phyloP scores from a whole-genome alignment of 805 yeast species.

The Metschnikowia matae region DNA sequence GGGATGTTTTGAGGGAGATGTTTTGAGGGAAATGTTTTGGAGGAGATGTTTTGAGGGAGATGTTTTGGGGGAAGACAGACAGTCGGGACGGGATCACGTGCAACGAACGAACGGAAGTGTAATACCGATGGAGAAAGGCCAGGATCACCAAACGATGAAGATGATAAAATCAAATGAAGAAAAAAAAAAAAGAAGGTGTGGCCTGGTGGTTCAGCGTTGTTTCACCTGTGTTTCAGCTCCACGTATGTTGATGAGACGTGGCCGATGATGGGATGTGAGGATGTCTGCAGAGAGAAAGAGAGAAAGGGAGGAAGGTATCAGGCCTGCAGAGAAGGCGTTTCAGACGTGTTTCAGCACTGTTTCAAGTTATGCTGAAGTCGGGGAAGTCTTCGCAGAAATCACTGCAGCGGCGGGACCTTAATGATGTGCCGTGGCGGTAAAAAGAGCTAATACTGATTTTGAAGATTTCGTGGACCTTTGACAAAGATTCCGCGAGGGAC shows the following conservation, averaged over 20 bases:
- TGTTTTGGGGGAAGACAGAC: no score
- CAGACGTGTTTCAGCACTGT: background rate
- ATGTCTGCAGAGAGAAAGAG: background rate
- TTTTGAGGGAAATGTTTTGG: no score
- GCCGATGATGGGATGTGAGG: background rate
- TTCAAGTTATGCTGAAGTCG: background rate
- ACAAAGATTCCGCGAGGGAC: background rate
- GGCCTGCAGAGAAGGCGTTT: background rate
- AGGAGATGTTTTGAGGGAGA: no score
- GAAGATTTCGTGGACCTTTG: conserved; percentile 3
- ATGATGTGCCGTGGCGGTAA: conserved; percentile 4
- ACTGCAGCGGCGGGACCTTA: background rate
- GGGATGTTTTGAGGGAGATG: no score
- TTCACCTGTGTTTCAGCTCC: background rate
- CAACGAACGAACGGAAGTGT: background rate
- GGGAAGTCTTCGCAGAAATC: background rate
- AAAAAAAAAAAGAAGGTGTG: no score
- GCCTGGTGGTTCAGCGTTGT: background rate
- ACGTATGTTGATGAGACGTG: background rate
- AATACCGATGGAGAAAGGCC: background rate
- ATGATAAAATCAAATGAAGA: no score
- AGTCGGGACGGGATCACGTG: background rate
- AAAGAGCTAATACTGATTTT: background rate
- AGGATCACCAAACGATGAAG: background rate
- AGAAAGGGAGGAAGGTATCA: background rate